Base-by-base conservation (phyloP, 2,329 filamentous ascomycete species). In the Rhynchosporium secalis region DNA sequence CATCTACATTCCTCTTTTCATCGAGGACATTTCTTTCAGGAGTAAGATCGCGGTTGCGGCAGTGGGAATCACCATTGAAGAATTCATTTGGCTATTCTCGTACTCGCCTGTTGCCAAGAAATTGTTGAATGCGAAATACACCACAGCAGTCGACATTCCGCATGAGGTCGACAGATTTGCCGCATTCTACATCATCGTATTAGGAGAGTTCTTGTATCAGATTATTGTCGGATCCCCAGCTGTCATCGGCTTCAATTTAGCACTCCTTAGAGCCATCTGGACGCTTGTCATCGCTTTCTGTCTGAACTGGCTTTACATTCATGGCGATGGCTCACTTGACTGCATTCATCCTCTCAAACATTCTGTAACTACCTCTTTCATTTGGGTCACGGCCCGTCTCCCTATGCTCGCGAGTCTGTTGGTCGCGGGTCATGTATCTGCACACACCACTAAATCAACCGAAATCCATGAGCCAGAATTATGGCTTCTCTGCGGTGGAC, bases 171-270 rank as follows among this genome's bases (percentile, higher is more conserved):
- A 82, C 64, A 77, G 80, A 9, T 79, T 80, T 71, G 78, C 78
- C 0, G 79, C 79, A 13, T 81, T 82, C 64, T 81, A 79, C 69
- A 81, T 82, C 64, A 81, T 81, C 60, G 79, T 79, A n/a, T 75
- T 82, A 0, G 80, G 78, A 57, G 80, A 81, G 63, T 81, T 81
- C 64, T 73, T 81, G 15, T 81, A 80, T 63, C 76, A 76, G 61
- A 78, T 81, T 52, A 74, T 82, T 43, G 79, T 81, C 10, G 79
- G 78, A 3, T 76, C 77, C 33, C 78, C 78, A 48, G 78, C 79
- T 1, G 79, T 77, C 7, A 71, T 77, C 13, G 79, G 79, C 0
- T 70, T 81, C 48, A 80, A 79, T 29, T 56, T 74, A 1, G 74
- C 77, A 3, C 77, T 80, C 56, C 71, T 75, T 9, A 78, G 78